phyloP scores from a whole-genome alignment of 192 early-diverging fungal species.

The Chytriomyces sp. region DNA sequence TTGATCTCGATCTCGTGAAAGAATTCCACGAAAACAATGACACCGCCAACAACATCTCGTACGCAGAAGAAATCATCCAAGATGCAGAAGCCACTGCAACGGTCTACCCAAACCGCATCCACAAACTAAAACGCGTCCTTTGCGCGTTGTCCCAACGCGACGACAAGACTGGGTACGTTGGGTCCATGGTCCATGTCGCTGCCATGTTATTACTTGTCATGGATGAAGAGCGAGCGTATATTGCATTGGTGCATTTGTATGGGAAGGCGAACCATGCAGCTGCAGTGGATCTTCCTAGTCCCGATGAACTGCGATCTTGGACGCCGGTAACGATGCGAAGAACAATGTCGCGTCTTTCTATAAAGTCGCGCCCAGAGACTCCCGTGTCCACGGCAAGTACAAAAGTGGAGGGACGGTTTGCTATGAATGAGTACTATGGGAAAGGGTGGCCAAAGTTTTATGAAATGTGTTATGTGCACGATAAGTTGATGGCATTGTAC shows the following conservation, averaged over 20 bases:
- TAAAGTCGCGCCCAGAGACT: not conserved
- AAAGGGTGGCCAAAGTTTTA: constrained; percentile 1
- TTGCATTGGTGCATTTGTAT: constrained; percentile 20
- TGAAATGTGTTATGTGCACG: constrained; percentile 2
- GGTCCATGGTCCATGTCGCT: constrained; percentile 7
- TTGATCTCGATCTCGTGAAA: not conserved
- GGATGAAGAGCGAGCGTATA: constrained; percentile 11
- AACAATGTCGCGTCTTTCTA: not conserved
- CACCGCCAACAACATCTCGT: not conserved
- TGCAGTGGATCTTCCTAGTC: not conserved
- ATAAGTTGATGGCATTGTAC: not conserved
- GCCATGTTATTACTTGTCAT: constrained; percentile 13
- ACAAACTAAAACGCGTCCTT: constrained; percentile 5
- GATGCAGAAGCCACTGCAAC: constrained; percentile 2
- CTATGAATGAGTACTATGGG: not conserved
- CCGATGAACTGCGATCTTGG: constrained; percentile 5
- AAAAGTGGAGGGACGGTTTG: not conserved
- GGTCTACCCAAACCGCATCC: not conserved
- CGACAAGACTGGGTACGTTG: constrained; percentile 1
- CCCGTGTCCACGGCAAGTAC: not conserved
- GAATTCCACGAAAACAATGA: constrained; percentile 6
- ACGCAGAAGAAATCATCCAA: not conserved
- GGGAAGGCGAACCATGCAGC: no score
- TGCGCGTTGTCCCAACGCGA: constrained; percentile 1
- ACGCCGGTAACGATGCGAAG: not conserved